These are phyloP conservation scores for Chenopodium suecicum DNA, from an alignment of 148 eudicot species.

Conservation along the genomic window DNA sequence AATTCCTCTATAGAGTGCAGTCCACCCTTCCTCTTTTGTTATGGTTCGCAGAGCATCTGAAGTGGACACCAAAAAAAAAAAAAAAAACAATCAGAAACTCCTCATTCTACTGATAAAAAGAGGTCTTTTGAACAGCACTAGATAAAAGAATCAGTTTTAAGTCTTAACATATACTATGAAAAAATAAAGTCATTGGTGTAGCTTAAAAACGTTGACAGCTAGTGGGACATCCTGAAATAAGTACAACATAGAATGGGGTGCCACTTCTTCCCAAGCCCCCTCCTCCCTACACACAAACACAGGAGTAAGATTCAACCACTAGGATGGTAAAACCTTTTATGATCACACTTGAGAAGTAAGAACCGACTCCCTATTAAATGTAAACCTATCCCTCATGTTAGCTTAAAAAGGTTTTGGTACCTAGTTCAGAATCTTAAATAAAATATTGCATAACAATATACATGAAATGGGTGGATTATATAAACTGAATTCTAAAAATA, in stretches of 20 bases:
- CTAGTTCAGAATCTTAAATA: neutral
- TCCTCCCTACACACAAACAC: neutral
- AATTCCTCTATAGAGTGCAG: slow-evolving; percentile 85
- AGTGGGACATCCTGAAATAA: neutral
- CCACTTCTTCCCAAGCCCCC: neutral
- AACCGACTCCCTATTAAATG: neutral
- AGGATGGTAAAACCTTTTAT: neutral
- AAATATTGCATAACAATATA: neutral
- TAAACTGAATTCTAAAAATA: neutral
- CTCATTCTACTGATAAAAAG: neutral
- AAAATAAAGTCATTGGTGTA: too few relatives aligned
- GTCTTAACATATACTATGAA: neutral
- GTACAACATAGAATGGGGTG: neutral
- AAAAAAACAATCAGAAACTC: slow-evolving; percentile 5
- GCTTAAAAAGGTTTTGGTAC: neutral
- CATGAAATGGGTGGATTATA: neutral
- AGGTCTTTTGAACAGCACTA: neutral
- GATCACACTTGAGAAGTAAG: neutral
- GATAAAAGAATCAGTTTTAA: neutral
- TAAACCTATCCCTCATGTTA: neutral
- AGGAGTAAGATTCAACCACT: neutral
- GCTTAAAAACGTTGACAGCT: neutral
- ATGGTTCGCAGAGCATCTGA: slow-evolving; percentile 96
- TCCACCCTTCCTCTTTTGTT: slow-evolving; percentile 98
- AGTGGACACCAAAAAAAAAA: neutral